These are phyloP conservation scores for Sphaceloma murrayae DNA, from an alignment of 2,329 filamentous ascomycete species.

Conservation along the genomic window DNA sequence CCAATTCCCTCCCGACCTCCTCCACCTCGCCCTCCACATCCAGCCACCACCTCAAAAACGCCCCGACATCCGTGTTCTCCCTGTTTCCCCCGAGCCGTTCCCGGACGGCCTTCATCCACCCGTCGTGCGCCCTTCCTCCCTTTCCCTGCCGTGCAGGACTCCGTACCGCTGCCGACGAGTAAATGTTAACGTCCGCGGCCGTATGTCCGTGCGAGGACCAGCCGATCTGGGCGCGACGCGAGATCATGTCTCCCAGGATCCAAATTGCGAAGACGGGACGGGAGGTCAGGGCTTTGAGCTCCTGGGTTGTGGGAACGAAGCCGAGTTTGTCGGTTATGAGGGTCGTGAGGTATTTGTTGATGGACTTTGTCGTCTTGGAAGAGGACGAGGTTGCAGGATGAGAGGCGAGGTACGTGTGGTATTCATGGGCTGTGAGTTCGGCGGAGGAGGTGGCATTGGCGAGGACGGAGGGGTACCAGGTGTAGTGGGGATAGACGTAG, in stretches of 20 bases:
- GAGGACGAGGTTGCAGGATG: constrained; percentile 22
- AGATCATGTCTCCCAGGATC: constrained; percentile 75
- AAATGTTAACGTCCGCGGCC: constrained; percentile 94
- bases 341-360: constrained; percentile 54
- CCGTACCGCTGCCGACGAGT: constrained; percentile 52
- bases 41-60: constrained; percentile 71
- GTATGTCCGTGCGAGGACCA: constrained; percentile 87
- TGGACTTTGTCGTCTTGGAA: constrained; percentile 32
- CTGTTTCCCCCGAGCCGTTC: constrained; percentile 67
- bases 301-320: constrained; percentile 57
- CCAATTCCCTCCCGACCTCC: constrained; percentile 65
- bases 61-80: constrained; percentile 87
- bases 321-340: constrained; percentile 65
- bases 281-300: constrained; percentile 58
- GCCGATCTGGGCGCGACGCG: constrained; percentile 75
- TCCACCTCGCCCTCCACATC: constrained; percentile 73
- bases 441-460: constrained; percentile 68
- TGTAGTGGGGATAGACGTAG: constrained; percentile 56
- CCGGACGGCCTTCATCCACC: constrained; percentile 47
- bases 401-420: constrained; percentile 48
- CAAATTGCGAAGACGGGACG: constrained; percentile 48
- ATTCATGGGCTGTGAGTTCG: constrained; percentile 57
- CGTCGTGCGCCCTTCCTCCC: background rate
- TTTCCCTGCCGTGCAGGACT: background rate
- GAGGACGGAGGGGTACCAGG: constrained; percentile 76